A percentile compares a stretch with the other conserved stretches of the same genome.
Conservation (phyloP, 208 protist species). For the Leptomonas seymouri region DNA sequence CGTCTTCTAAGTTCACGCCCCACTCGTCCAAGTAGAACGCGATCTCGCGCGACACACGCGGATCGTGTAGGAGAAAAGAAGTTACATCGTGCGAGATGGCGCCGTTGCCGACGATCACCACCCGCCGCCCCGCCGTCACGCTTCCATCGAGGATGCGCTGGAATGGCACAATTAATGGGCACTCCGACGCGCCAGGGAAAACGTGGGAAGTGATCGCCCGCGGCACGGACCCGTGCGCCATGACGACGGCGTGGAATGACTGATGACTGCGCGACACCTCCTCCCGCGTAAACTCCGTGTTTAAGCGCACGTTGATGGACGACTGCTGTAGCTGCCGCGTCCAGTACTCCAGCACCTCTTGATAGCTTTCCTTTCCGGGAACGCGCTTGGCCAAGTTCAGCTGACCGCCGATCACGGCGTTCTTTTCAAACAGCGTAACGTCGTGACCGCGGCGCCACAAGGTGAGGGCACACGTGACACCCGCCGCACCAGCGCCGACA, state of each 20-base stretch:
- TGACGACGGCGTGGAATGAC: constrained; percentile 84
- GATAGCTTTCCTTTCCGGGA: constrained; percentile 94
- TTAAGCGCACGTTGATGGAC: constrained; percentile 76
- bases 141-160: constrained; percentile 79
- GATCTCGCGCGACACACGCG: constrained; percentile 69
- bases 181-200: constrained; percentile 71
- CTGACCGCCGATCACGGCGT: constrained; percentile 86
- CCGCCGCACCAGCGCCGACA: constrained; percentile 91
- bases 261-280: constrained; percentile 82
- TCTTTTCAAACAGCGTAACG: constrained; percentile 90
- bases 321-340: constrained; percentile 76
- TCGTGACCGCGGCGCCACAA: constrained; percentile 91
- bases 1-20: constrained; percentile 81
- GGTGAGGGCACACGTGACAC: constrained; percentile 88
- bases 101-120: constrained; percentile 85
- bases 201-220: constrained; percentile 66
- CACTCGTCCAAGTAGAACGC: constrained; percentile 79
- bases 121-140: constrained; percentile 73
- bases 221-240: constrained; percentile 73
- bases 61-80: constrained; percentile 85
- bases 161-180: constrained; percentile 71
- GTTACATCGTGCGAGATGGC: constrained; percentile 86
- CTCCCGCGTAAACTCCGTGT: constrained; percentile 77
- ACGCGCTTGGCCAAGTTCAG: constrained; percentile 94
- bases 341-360: constrained; percentile 92